Percentiles rank a stretch among this genome's conserved stretches.
phyloP scores from a whole-genome alignment of 2,329 filamentous ascomycete genomes.

The Pseudonectria buxi region DNA sequence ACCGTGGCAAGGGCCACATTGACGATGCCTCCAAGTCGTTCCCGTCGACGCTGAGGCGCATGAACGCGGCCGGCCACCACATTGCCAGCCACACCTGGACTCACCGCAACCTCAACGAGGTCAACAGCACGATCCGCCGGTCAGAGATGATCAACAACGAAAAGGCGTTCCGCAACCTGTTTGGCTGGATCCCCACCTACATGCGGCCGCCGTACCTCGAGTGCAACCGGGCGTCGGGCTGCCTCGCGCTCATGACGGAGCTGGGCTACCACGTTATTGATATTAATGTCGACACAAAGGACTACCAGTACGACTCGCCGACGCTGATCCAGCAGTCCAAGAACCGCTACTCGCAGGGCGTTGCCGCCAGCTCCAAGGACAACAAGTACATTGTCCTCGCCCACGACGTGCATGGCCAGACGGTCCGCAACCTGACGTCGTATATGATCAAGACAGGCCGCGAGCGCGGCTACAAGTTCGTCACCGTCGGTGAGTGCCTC shows the following conservation, averaged over 20 bases:
- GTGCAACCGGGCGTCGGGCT: slow-evolving; percentile 34
- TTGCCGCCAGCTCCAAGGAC: slow-evolving; percentile 25
- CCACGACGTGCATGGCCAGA: slow-evolving; percentile 45
- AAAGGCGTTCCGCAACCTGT: slow-evolving; percentile 35
- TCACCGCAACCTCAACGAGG: slow-evolving; percentile 35
- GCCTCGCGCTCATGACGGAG: slow-evolving; percentile 26
- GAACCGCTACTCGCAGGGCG: slow-evolving; percentile 26
- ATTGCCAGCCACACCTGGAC: slow-evolving; percentile 42
- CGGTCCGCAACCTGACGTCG: slow-evolving; percentile 34
- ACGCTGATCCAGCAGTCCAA: slow-evolving; percentile 43
- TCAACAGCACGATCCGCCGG: slow-evolving; percentile 27
- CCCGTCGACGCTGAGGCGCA: slow-evolving; percentile 33
- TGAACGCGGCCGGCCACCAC: slow-evolving; percentile 38
- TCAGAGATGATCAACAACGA: slow-evolving; percentile 39
- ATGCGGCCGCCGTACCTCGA: slow-evolving; percentile 40
- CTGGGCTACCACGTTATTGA: slow-evolving; percentile 51
- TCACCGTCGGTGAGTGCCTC: slow-evolving; percentile 52
- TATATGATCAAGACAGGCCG: slow-evolving; percentile 38
- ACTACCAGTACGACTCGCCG: slow-evolving; percentile 47
- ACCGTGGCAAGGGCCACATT: slow-evolving; percentile 34
- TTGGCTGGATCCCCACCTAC: slow-evolving; percentile 36
- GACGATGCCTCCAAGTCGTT: slow-evolving; percentile 29
- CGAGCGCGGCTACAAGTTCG: slow-evolving; percentile 37
- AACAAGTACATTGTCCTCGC: slow-evolving; percentile 45
- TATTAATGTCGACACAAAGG: slow-evolving; percentile 54